These are phyloP conservation scores for Suillus bovinus DNA, from an alignment of 768 basidiomycete species.

Conservation along the genomic window DNA sequence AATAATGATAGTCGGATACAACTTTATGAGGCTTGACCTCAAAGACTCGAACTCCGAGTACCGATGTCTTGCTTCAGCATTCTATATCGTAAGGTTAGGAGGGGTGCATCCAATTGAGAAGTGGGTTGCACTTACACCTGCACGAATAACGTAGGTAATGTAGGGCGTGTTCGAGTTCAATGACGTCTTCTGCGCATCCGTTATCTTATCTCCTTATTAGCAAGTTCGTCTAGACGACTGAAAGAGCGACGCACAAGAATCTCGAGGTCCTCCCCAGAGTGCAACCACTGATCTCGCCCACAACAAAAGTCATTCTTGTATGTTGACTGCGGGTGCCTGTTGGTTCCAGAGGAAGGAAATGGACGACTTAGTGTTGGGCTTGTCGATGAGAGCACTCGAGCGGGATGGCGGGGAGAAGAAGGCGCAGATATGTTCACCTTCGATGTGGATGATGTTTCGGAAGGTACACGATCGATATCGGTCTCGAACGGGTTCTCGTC, in stretches of 20 bases:
- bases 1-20: slow-evolving; percentile 96
- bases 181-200: slow-evolving; percentile 94
- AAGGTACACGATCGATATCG: slow-evolving; percentile 36
- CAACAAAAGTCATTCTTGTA: slow-evolving; percentile 82
- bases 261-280: slow-evolving; percentile 81
- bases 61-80: slow-evolving; percentile 78
- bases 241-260: slow-evolving; percentile 56
- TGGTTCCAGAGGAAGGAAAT: slow-evolving; percentile 59
- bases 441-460: slow-evolving; percentile 37
- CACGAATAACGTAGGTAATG: slow-evolving; percentile 90
- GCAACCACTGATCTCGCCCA: slow-evolving; percentile 69
- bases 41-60: slow-evolving; percentile 99
- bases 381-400: slow-evolving; percentile 49
- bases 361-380: slow-evolving; percentile 39
- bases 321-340: slow-evolving; percentile 50
- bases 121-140: slow-evolving; percentile 60
- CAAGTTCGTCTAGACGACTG: slow-evolving; percentile 2
- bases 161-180: slow-evolving; percentile 87
- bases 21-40: slow-evolving; percentile 74
- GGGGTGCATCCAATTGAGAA: slow-evolving; percentile 9
- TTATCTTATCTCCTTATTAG: slow-evolving; percentile 59
- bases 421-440: slow-evolving; percentile 47
- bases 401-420: slow-evolving; percentile 51
- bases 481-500: slow-evolving; percentile 70
- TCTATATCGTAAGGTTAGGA: slow-evolving; percentile 45